phyloP scores from a whole-genome alignment of 345 rosid species.

The Camelina neglecta region DNA sequence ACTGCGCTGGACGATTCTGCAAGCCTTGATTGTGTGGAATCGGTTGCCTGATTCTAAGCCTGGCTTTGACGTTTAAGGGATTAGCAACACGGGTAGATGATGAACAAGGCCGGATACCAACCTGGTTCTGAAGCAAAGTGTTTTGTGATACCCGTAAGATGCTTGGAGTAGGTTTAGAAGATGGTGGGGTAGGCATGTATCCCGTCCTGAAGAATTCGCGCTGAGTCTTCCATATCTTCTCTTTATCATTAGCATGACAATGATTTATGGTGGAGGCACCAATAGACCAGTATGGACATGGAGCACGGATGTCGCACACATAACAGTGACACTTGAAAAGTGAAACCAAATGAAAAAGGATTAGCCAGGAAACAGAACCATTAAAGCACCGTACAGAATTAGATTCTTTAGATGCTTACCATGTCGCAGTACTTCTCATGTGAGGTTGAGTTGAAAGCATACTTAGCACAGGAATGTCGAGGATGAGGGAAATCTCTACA shows the following conservation, averaged over 20 bases:
- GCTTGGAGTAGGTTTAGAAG: conserved; percentile 34
- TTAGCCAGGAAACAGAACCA: neutral
- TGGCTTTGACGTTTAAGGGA: conserved; percentile 44
- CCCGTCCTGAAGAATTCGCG: conserved; percentile 55
- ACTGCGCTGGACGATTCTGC: conserved; percentile 35
- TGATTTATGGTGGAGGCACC: conserved; percentile 56
- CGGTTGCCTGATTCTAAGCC: conserved; percentile 35
- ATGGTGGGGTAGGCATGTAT: conserved; percentile 37
- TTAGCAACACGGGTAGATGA: conserved; percentile 43
- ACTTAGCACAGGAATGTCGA: conserved; percentile 75
- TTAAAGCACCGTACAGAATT: neutral
- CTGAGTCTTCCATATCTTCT: conserved; percentile 60
- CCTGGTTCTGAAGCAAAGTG: conserved; percentile 35
- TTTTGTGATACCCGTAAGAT: conserved; percentile 27
- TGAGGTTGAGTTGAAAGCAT: conserved; percentile 59
- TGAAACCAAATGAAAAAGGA: neutral
- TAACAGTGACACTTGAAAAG: conserved; percentile 80
- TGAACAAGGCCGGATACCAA: conserved; percentile 51
- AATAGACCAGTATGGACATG: conserved; percentile 67
- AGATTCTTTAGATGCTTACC: conserved; percentile 48
- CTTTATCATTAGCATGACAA: conserved; percentile 86
- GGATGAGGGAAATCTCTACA: conserved; percentile 94
- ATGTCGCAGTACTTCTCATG: conserved; percentile 64
- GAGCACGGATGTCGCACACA: conserved; percentile 85
- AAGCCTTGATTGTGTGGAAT: conserved; percentile 21